phyloP scores from a whole-genome alignment of 139 green algal genomes.

The Nannochloris sp. region DNA sequence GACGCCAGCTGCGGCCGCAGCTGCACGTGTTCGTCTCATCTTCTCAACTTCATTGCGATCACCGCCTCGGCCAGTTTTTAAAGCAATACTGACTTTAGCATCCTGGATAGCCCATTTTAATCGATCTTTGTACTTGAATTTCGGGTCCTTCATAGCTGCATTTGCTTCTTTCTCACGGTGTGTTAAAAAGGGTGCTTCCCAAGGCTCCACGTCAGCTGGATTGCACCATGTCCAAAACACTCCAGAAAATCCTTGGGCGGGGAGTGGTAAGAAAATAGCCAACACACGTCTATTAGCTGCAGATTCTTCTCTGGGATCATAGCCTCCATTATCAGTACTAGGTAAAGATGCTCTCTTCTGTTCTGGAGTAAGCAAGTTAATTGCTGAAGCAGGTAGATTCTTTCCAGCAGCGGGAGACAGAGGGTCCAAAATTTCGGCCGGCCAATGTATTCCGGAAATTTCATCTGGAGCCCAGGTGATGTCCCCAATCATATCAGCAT shows the following conservation, averaged over 20 bases:
- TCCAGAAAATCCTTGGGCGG: neutral
- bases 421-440: conserved; percentile 55
- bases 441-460: conserved; percentile 38
- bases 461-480: conserved; percentile 42
- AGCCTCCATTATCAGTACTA: neutral
- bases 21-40: conserved; percentile 35
- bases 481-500: conserved; percentile 37
- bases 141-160: conserved; percentile 11
- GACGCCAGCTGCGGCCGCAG: conserved; percentile 24
- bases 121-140: conserved; percentile 23
- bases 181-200: too few relatives aligned
- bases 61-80: conserved; percentile 16
- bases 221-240: conserved; percentile 35
- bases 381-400: conserved; percentile 26
- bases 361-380: conserved; percentile 16
- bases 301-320: neutral
- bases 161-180: conserved; percentile 11
- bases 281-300: conserved; percentile 6
- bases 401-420: conserved; percentile 13
- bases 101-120: conserved; percentile 28
- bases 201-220: conserved; percentile 25
- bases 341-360: conserved; percentile 20
- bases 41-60: conserved; percentile 9
- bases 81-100: conserved; percentile 13
- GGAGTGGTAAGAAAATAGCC: conserved; percentile 18